Percentiles rank a stretch among this genome's conserved stretches.
These are phyloP conservation scores for Tetratostichococcus sp. DNA, from an alignment of 139 green algal species.

Conservation along the genomic window DNA sequence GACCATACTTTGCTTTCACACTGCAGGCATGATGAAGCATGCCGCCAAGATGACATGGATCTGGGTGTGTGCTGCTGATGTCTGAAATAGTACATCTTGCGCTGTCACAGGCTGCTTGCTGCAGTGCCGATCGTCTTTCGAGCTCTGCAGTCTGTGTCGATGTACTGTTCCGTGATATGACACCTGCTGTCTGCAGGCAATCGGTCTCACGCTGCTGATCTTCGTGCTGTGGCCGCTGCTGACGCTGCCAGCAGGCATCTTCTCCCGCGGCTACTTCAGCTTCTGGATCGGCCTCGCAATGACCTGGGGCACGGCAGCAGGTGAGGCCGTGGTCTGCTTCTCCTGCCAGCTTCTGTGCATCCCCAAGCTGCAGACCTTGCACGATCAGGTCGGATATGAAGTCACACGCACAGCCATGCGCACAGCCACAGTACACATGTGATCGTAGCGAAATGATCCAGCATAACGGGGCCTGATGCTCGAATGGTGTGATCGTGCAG, in stretches of 20 bases:
- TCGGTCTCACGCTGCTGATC: slow-evolving; percentile 39
- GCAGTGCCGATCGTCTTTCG: no score
- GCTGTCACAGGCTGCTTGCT: no score
- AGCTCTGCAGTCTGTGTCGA: no score
- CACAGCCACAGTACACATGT: no score
- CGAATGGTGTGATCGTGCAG: neutral
- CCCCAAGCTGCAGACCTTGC: neutral
- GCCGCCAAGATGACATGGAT: slow-evolving; percentile 24
- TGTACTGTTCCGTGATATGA: no score
- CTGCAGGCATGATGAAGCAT: slow-evolving; percentile 27
- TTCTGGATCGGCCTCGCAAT: slow-evolving; percentile 12
- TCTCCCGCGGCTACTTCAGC: slow-evolving; percentile 14
- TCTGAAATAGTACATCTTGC: no score
- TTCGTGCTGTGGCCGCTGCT: slow-evolving; percentile 16
- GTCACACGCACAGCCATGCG: no score
- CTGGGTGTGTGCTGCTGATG: neutral
- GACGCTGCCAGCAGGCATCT: slow-evolving; percentile 14
- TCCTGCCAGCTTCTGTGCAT: neutral
- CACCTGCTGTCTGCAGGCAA: slow-evolving; percentile 33
- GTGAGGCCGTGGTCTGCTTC: neutral
- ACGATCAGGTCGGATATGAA: no score
- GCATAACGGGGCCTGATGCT: no score
- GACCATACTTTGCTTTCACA: no score
- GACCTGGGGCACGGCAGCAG: neutral
- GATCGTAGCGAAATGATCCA: no score